A percentile compares a stretch with the other conserved stretches of the same genome.
Evolutionary conservation across 139 green algal species (phyloP).

Genomic region (Closterium sp.): DNA sequence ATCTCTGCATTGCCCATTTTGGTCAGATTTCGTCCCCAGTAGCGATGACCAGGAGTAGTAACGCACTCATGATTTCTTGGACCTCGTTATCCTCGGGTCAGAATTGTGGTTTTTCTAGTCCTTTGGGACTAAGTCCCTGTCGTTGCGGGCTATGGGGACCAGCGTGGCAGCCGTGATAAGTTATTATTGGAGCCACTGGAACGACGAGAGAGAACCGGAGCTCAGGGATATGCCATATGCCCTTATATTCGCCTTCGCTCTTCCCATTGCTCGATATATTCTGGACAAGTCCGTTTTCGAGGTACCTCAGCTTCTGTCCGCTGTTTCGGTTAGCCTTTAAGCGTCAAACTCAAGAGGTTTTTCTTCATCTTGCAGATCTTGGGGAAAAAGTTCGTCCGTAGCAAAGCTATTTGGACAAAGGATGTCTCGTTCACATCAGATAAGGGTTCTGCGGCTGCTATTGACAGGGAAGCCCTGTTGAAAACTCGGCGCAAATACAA

Average conservation of each 20-base stretch:
- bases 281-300: constrained; percentile 22
- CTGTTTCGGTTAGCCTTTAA: background rate
- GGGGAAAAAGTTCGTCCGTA: background rate
- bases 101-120: background rate
- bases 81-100: background rate
- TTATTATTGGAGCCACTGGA: background rate
- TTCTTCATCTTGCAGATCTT: background rate
- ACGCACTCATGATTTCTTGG: background rate
- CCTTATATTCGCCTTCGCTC: constrained; percentile 10
- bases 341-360: background rate
- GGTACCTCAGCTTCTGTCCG: background rate
- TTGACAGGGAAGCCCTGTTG: constrained; percentile 2
- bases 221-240: background rate
- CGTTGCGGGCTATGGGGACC: background rate
- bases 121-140: background rate
- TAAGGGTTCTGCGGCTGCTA: background rate
- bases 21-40: background rate
- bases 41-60: background rate
- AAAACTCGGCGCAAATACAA: constrained; percentile 46
- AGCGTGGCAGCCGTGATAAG: background rate
- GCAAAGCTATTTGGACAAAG: background rate
- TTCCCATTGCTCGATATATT: constrained; percentile 17
- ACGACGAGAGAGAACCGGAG: constrained; percentile 5
- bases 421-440: background rate
- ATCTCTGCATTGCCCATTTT: background rate